Conservation (phyloP, 2,329 filamentous ascomycete genomes). For the Amphichorda felina region DNA sequence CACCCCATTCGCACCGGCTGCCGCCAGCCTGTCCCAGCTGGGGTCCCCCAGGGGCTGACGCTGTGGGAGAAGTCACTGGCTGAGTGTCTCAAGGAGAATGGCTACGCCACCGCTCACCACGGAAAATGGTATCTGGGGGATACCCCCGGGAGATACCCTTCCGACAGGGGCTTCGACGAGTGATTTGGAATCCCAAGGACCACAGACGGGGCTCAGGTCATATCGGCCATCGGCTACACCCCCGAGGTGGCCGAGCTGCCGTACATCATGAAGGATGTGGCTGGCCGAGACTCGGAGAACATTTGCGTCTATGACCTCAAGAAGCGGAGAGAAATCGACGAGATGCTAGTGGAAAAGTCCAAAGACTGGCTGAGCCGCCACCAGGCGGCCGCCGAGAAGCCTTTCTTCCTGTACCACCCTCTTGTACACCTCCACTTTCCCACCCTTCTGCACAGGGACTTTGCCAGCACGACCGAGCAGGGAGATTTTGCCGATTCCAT, state of each 20-base stretch:
- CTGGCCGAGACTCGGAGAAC: slow-evolving; percentile 14
- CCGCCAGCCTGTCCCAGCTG: slow-evolving; percentile 18
- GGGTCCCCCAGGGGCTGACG: slow-evolving; percentile 19
- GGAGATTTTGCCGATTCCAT: slow-evolving; percentile 20
- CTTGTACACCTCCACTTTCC: slow-evolving; percentile 20
- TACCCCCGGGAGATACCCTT: slow-evolving; percentile 19
- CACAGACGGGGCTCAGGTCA: slow-evolving; percentile 22
- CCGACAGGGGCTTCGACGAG: slow-evolving; percentile 21
- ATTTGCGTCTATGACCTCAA: slow-evolving; percentile 19
- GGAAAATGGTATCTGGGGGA: slow-evolving; percentile 24
- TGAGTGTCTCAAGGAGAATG: slow-evolving; percentile 14
- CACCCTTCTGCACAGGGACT: slow-evolving; percentile 16
- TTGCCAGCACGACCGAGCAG: slow-evolving; percentile 13
- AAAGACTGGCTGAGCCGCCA: slow-evolving; percentile 16
- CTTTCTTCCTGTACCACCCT: slow-evolving; percentile 20
- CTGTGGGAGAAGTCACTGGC: slow-evolving; percentile 18
- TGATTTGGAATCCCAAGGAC: slow-evolving; percentile 24
- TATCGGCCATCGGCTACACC: slow-evolving; percentile 15
- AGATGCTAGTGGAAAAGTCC: slow-evolving; percentile 17
- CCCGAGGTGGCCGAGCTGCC: slow-evolving; percentile 19
- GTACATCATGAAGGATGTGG: slow-evolving; percentile 19
- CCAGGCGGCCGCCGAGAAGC: slow-evolving; percentile 10
- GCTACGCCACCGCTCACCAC: slow-evolving; percentile 18
- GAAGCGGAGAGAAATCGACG: slow-evolving; percentile 15
- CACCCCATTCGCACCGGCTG: slow-evolving; percentile 22